These are phyloP conservation scores for Lipomyces orientalis DNA, from an alignment of 805 yeast genomes.

Conservation along the genomic window DNA sequence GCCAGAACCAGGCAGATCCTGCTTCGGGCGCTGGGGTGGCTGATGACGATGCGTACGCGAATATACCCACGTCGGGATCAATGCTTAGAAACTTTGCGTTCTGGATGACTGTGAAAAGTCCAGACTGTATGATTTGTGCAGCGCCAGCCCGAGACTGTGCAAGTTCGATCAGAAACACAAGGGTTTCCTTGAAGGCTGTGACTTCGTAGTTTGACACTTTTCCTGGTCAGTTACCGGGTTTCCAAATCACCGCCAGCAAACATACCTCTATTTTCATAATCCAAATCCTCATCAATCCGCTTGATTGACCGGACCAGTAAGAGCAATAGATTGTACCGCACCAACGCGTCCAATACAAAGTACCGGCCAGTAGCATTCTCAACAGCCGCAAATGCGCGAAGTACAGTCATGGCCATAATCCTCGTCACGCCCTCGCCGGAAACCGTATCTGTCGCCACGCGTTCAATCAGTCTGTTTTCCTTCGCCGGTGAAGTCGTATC, in stretches of 20 bases:
- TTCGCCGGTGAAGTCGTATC: not conserved
- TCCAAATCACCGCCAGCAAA: not conserved
- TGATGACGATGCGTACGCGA: conserved; percentile 23
- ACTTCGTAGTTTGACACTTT: conserved; percentile 69
- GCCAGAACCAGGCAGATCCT: conserved; percentile 19
- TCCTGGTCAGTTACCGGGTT: conserved; percentile 20
- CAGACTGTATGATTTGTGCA: conserved; percentile 72
- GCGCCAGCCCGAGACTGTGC: conserved; percentile 83
- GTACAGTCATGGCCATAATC: conserved; percentile 72
- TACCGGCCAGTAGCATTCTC: conserved; percentile 58
- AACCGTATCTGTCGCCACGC: conserved; percentile 77
- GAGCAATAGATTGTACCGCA: conserved; percentile 68
- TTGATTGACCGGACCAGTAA: conserved; percentile 70
- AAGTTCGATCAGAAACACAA: conserved; percentile 71
- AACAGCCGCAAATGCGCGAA: conserved; percentile 69
- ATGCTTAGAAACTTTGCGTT: conserved; percentile 61
- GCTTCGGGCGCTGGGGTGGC: conserved; percentile 9
- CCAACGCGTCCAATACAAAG: conserved; percentile 64
- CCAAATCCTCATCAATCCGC: conserved; percentile 68
- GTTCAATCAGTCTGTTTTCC: conserved; percentile 45
- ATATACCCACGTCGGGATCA: conserved; percentile 82
- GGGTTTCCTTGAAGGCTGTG: conserved; percentile 73
- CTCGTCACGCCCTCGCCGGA: conserved; percentile 78
- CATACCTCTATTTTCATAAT: conserved; percentile 31
- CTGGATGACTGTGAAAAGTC: conserved; percentile 66